Percentiles rank a stretch among this genome's conserved stretches.
phyloP scores from a whole-genome alignment of 208 protist genomes.

The Trypanosoma avium region DNA sequence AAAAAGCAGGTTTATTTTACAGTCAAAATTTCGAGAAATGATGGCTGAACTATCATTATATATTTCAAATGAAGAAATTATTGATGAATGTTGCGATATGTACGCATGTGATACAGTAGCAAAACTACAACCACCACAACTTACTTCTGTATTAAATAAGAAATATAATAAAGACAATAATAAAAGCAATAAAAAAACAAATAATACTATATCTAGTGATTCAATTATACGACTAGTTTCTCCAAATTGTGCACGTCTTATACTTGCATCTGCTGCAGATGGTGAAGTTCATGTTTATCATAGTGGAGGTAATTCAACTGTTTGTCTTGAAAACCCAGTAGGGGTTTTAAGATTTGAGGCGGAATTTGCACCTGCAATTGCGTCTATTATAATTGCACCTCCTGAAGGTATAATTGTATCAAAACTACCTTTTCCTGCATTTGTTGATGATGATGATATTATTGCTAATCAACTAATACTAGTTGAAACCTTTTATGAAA shows the following conservation, averaged over 20 bases:
- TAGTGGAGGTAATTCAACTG: constrained; percentile 45
- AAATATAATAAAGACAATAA: background rate
- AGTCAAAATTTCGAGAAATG: constrained; percentile 33
- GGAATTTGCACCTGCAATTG: constrained; percentile 64
- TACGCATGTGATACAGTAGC: constrained; percentile 45
- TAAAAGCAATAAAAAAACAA: too few species aligned
- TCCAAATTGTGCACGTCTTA: constrained; percentile 39
- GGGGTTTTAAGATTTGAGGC: constrained; percentile 59
- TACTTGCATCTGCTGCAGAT: constrained; percentile 43
- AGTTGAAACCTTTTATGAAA: constrained; percentile 39
- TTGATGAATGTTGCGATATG: constrained; percentile 54
- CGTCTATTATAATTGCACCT: constrained; percentile 44
- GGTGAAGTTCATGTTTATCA: constrained; percentile 65
- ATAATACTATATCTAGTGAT: too few species aligned
- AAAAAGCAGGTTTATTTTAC: constrained; percentile 16
- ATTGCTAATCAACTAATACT: constrained; percentile 51
- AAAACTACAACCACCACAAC: constrained; percentile 50
- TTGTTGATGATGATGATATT: constrained; percentile 50
- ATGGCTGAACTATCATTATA: constrained; percentile 43
- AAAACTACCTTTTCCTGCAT: constrained; percentile 51
- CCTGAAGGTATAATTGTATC: constrained; percentile 32
- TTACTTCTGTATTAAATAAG: background rate
- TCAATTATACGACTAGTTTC: constrained; percentile 38
- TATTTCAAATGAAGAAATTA: constrained; percentile 42
- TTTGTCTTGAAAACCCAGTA: constrained; percentile 44